phyloP scores from a whole-genome alignment of 192 early-diverging fungal species.

The Spizellomyces punctatus region DNA sequence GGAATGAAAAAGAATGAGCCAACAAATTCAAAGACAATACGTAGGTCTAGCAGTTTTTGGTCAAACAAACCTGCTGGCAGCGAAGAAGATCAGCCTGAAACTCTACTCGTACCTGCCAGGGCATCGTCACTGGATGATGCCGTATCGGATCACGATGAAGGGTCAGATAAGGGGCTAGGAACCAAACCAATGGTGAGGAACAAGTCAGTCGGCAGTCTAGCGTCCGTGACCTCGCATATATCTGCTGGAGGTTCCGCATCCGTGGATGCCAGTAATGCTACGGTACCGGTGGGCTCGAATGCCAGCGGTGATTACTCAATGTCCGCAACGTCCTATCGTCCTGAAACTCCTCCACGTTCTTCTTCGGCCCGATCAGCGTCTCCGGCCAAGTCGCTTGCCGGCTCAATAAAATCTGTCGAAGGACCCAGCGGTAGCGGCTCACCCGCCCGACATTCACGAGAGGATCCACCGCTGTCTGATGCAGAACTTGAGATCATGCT shows the following conservation, averaged over 20 bases:
- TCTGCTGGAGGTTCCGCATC: too few relatives aligned
- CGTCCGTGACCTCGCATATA: too few relatives aligned
- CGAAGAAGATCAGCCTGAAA: background rate
- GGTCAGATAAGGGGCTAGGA: too few relatives aligned
- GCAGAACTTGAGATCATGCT: slow-evolving; percentile 44
- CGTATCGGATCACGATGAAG: background rate
- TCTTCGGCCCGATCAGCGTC: background rate
- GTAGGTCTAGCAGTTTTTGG: background rate
- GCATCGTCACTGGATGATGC: background rate
- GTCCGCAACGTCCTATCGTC: background rate
- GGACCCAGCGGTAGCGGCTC: too few relatives aligned
- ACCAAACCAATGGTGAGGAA: background rate
- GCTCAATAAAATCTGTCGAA: background rate
- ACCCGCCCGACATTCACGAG: background rate
- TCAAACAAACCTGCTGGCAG: background rate
- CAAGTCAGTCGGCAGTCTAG: too few relatives aligned
- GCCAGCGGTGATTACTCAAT: background rate
- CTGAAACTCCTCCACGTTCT: background rate
- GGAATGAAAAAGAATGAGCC: background rate
- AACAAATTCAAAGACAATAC: background rate
- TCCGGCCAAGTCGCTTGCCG: background rate
- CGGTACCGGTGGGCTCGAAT: background rate
- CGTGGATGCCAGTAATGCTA: too few relatives aligned
- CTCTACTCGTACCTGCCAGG: background rate
- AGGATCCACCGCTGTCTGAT: slow-evolving; percentile 21